phyloP scores from a whole-genome alignment of 176 grass and related monocot genomes.

The Carex littledalei region DNA sequence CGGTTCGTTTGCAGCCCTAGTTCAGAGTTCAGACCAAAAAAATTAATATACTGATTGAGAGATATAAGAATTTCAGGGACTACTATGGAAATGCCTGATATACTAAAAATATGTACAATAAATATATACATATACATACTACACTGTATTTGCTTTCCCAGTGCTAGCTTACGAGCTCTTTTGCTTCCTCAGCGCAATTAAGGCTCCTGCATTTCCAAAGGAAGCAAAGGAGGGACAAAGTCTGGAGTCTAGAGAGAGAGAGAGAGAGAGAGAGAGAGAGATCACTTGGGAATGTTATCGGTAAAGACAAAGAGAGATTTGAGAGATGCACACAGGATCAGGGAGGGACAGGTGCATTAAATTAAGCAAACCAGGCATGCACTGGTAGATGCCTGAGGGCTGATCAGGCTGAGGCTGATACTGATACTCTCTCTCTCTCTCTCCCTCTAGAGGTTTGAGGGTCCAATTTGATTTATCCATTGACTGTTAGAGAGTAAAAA shows the following conservation, averaged over 20 bases:
- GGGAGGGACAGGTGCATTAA: neutral
- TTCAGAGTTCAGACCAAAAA: neutral
- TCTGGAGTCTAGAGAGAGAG: slow-evolving; percentile 16
- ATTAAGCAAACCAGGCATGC: neutral
- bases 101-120: neutral
- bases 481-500: too few species aligned
- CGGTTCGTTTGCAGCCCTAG: too few species aligned
- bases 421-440: neutral
- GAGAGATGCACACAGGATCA: slow-evolving; percentile 26
- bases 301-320: slow-evolving; percentile 50
- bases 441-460: neutral
- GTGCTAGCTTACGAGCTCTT: neutral
- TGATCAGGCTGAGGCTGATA: too few species aligned
- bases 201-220: slow-evolving; percentile 19
- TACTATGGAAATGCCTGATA: neutral
- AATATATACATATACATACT: too few species aligned
- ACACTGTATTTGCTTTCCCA: neutral
- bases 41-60: neutral
- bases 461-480: neutral
- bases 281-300: slow-evolving; percentile 67
- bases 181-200: slow-evolving; percentile 22
- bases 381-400: too few species aligned
- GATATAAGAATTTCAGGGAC: neutral
- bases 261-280: slow-evolving; percentile 28
- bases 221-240: neutral